phyloP scores from a whole-genome alignment of 2,329 filamentous ascomycete genomes.

The Phialocephala subalpina region DNA sequence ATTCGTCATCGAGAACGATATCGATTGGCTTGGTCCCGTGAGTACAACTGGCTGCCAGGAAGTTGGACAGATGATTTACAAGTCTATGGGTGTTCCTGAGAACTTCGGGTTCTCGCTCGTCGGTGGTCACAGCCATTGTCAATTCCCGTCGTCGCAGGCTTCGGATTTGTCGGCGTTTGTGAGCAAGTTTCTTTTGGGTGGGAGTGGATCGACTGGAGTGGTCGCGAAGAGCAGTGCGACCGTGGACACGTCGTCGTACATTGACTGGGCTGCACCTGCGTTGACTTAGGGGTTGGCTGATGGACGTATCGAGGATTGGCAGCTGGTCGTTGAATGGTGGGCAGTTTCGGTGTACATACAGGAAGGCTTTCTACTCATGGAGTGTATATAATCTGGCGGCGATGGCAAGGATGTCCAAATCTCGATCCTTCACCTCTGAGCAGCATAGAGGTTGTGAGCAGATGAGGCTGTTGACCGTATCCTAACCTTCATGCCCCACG shows the following conservation, averaged over 20 bases:
- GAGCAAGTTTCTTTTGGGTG: constrained; percentile 52
- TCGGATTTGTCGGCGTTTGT: constrained; percentile 57
- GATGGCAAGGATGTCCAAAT: too few relatives aligned
- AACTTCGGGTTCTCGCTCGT: constrained; percentile 59
- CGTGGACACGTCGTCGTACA: constrained; percentile 17
- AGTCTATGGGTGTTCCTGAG: constrained; percentile 59
- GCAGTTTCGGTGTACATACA: neutral
- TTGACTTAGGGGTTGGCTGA: constrained; percentile 15
- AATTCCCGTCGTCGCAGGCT: constrained; percentile 55
- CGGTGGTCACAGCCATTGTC: constrained; percentile 57
- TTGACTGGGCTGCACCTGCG: constrained; percentile 23
- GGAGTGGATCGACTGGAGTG: neutral
- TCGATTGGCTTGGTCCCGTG: constrained; percentile 61
- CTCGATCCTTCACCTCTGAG: too few relatives aligned
- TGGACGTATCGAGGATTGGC: neutral
- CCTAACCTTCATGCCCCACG: too few relatives aligned
- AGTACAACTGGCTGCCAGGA: constrained; percentile 62
- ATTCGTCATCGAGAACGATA: constrained; percentile 61
- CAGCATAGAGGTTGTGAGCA: too few relatives aligned
- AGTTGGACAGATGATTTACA: constrained; percentile 60
- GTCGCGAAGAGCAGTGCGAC: constrained; percentile 21
- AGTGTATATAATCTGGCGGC: neutral
- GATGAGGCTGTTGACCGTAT: neutral
- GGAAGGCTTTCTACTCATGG: neutral
- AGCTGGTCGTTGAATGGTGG: neutral